Conservation (phyloP, 1,284 basidiomycete species). For the Acaromyces ingoldii region DNA sequence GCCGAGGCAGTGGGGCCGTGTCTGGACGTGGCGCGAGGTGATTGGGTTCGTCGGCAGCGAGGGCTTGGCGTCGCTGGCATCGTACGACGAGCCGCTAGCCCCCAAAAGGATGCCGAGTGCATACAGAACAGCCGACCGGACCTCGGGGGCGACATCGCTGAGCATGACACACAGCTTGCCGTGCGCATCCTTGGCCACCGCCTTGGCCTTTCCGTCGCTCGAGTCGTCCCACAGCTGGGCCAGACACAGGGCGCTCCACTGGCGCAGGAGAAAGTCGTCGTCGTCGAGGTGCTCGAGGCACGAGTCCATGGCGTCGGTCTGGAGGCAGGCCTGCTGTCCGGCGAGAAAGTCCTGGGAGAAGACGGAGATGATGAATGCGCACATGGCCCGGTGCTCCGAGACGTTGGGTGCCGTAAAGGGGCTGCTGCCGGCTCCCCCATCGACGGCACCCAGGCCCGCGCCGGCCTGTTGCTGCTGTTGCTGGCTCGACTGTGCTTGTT, state of each 20-base stretch:
- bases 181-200: conserved; percentile 75
- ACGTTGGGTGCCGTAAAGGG: conserved; percentile 69
- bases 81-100: conserved; percentile 62
- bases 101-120: conserved; percentile 91
- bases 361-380: conserved; percentile 91
- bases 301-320: conserved; percentile 79
- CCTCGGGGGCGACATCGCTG: conserved; percentile 84
- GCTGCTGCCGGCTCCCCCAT: conserved; percentile 7
- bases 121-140: conserved; percentile 82
- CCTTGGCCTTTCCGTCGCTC: conserved; percentile 82
- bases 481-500: too few species aligned
- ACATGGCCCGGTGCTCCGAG: conserved; percentile 97
- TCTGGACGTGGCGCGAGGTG: conserved; percentile 1
- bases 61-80: conserved; percentile 33
- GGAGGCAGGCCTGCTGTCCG: conserved; percentile 80
- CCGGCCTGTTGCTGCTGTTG: too few species aligned
- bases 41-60: conserved; percentile 21
- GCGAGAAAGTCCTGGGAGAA: conserved; percentile 80
- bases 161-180: conserved; percentile 78
- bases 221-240: conserved; percentile 92
- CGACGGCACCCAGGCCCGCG: conserved; percentile 14
- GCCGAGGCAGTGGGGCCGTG: conserved; percentile 58
- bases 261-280: conserved; percentile 83
- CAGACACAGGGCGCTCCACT: conserved; percentile 91
- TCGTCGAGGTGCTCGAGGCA: conserved; percentile 78